Conservation (phyloP, 2,329 filamentous ascomycete species). For the Didymella lethalis region DNA sequence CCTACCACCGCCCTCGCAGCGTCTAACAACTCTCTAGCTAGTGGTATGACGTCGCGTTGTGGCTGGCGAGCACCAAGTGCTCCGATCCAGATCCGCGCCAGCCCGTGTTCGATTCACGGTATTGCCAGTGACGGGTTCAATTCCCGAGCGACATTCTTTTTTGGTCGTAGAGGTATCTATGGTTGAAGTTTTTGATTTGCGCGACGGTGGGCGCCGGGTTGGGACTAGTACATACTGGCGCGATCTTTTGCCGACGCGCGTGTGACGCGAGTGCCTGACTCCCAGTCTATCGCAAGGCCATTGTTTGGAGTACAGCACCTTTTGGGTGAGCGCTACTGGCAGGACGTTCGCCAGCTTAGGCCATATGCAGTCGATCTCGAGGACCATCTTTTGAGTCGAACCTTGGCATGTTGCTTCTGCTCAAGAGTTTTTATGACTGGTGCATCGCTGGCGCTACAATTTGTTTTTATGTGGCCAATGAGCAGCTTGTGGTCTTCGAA, state of each 20-base stretch:
- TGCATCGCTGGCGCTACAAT: too few relatives aligned
- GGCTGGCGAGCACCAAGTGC: constrained; percentile 17
- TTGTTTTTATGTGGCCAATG: too few relatives aligned
- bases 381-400: neutral
- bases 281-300: neutral
- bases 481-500: too few relatives aligned
- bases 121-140: constrained; percentile 7
- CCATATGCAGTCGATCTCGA: neutral
- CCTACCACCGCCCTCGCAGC: neutral
- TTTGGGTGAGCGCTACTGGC: neutral
- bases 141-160: constrained; percentile 7
- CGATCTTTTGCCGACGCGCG: neutral
- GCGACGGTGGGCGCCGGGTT: neutral
- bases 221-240: neutral
- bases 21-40: constrained; percentile 1
- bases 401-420: neutral
- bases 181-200: neutral
- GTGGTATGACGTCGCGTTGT: constrained; percentile 27
- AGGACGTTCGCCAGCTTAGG: neutral
- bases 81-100: constrained; percentile 24
- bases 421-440: neutral
- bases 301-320: neutral
- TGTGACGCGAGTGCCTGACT: neutral
- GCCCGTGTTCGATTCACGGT: constrained; percentile 26
- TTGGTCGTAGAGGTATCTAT: neutral